Evolutionary conservation across 139 green algal genomes (phyloP).

Genomic region (Chlamydomonas applanata): DNA sequence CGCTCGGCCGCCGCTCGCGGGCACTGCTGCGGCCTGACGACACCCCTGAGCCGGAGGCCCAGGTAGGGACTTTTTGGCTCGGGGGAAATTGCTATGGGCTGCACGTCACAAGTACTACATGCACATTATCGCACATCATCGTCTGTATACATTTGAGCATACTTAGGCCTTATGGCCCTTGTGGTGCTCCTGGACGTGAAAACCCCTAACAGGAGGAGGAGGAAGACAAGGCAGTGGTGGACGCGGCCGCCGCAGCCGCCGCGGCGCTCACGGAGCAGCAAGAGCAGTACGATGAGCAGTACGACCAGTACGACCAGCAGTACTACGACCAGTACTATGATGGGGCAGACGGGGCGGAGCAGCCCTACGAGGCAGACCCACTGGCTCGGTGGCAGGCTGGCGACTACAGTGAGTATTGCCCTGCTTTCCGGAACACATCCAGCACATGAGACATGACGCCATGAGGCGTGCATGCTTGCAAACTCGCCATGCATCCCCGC

Average conservation of each 20-base stretch:
- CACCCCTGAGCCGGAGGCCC: not conserved
- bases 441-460: too few species aligned
- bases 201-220: too few species aligned
- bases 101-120: too few species aligned
- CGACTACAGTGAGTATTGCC: not conserved
- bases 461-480: too few species aligned
- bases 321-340: constrained; percentile 15
- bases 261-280: constrained; percentile 13
- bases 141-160: too few species aligned
- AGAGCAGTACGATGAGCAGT: constrained; percentile 1
- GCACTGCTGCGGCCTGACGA: constrained; percentile 33
- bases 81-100: too few species aligned
- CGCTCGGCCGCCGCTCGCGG: constrained; percentile 34
- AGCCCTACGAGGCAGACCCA: constrained; percentile 25
- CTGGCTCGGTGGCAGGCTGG: constrained; percentile 7
- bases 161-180: too few species aligned
- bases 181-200: too few species aligned
- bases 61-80: too few species aligned
- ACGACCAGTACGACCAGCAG: constrained; percentile 7
- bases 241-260: constrained; percentile 1
- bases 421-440: too few species aligned
- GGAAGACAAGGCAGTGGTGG: constrained; percentile 6
- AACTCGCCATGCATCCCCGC: too few species aligned
- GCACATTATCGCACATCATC: too few species aligned
- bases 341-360: constrained; percentile 4